Conservation (phyloP, 768 basidiomycete species). For the Exsudoporus frostii region DNA sequence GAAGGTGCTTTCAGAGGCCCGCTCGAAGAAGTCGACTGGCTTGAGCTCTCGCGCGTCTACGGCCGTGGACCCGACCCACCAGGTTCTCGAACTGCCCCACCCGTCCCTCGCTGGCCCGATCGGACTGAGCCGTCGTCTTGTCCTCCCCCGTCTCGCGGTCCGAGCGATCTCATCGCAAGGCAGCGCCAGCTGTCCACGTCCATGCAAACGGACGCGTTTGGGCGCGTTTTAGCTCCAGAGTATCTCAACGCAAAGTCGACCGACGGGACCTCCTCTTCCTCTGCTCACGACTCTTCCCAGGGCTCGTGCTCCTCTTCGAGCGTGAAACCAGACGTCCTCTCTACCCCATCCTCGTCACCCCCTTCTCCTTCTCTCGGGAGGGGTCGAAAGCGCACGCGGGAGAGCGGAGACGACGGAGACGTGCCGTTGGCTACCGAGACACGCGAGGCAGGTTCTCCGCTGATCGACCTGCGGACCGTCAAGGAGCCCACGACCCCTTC, state of each 20-base stretch:
- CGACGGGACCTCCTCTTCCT: neutral
- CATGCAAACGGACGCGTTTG: conserved; percentile 9
- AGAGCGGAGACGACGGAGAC: conserved; percentile 3
- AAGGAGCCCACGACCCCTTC: neutral
- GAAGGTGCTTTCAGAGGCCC: conserved; percentile 21
- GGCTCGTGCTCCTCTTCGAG: neutral
- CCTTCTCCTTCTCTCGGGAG: conserved; percentile 8
- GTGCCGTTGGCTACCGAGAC: neutral
- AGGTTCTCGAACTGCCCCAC: neutral
- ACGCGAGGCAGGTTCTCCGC: neutral
- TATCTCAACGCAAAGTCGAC: neutral
- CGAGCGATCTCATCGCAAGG: conserved; percentile 6
- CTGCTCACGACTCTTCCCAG: neutral
- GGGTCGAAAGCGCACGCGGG: conserved; percentile 18
- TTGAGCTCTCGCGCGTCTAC: conserved; percentile 1
- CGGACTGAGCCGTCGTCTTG: neutral
- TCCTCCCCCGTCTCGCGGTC: neutral
- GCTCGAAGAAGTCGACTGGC: conserved; percentile 7
- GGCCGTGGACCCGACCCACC: conserved; percentile 14
- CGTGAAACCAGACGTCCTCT: neutral
- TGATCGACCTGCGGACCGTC: neutral
- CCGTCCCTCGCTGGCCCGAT: conserved; percentile 12
- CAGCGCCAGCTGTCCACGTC: conserved; percentile 5
- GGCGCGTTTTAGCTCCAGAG: conserved; percentile 5
- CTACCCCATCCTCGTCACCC: conserved; percentile 1